phyloP scores from a whole-genome alignment of 2,329 filamentous ascomycete genomes.

The Allantophomopsis lycopodina region DNA sequence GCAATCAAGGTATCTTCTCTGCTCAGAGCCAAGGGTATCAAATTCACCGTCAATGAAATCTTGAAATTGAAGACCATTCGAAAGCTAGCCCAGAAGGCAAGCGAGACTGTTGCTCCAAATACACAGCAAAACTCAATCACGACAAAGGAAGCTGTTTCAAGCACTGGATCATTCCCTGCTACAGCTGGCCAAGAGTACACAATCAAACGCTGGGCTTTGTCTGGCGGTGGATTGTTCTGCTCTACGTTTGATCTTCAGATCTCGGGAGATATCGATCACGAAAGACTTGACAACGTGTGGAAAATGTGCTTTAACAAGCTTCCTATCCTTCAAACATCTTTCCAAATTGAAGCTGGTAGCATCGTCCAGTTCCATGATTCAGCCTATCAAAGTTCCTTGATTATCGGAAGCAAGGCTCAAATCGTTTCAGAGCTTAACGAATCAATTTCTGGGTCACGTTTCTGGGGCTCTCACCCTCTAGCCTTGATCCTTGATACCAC shows the following conservation, averaged over 20 bases:
- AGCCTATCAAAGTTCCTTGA: no score
- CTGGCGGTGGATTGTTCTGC: conserved; percentile 55
- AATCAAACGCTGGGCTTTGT: conserved; percentile 62
- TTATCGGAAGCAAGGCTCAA: no score
- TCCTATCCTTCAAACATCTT: no score
- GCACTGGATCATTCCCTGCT: conserved; percentile 36
- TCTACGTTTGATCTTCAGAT: conserved; percentile 54
- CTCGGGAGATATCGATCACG: conserved; percentile 20
- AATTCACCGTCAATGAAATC: conserved; percentile 55
- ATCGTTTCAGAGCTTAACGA: no score
- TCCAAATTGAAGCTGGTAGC: no score
- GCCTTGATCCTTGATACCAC: conserved; percentile 9
- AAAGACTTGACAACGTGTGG: conserved; percentile 46
- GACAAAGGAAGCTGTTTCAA: no score
- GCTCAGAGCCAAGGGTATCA: conserved; percentile 46
- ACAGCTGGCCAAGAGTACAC: conserved; percentile 72
- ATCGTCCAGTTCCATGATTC: no score
- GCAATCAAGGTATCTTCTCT: conserved; percentile 68
- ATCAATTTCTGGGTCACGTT: no score
- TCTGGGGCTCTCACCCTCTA: conserved; percentile 5
- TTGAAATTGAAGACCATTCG: conserved; percentile 39
- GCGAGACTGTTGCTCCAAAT: no score
- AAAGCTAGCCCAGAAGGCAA: no score
- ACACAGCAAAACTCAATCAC: no score
- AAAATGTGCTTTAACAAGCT: no score